A percentile compares a stretch with the other conserved stretches of the same genome.
phyloP scores from a whole-genome alignment of 805 yeast genomes.

The Ogataea nakhonphanomensis region DNA sequence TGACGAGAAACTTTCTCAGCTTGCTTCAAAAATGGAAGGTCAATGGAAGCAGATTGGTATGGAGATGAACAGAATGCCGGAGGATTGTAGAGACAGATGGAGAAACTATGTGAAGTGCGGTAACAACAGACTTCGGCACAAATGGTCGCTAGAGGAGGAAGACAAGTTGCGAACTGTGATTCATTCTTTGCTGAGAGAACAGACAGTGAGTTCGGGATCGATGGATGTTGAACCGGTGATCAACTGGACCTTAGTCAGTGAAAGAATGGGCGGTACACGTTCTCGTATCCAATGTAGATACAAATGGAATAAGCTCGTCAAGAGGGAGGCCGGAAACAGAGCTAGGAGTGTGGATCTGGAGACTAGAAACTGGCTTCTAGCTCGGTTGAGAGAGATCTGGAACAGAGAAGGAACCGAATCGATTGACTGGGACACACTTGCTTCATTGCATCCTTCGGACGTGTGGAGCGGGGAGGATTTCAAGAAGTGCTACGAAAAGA shows the following conservation, averaged over 20 bases:
- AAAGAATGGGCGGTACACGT: slow-evolving; percentile 82
- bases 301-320: slow-evolving; percentile 84
- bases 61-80: slow-evolving; percentile 89
- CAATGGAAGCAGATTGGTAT: slow-evolving; percentile 88
- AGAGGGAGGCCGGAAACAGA: slow-evolving; percentile 49
- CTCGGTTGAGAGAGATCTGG: slow-evolving; percentile 42
- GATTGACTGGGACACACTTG: slow-evolving; percentile 55
- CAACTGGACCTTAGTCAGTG: slow-evolving; percentile 92
- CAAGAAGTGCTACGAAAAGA: slow-evolving; percentile 55
- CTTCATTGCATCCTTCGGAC: slow-evolving; percentile 41
- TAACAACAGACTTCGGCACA: slow-evolving; percentile 63
- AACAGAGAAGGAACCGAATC: slow-evolving; percentile 37
- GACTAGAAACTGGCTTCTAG: slow-evolving; percentile 51
- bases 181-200: slow-evolving; percentile 41
- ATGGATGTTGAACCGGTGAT: slow-evolving; percentile 42
- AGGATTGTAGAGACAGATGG: slow-evolving; percentile 96
- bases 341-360: slow-evolving; percentile 41
- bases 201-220: slow-evolving; percentile 26
- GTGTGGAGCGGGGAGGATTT: slow-evolving; percentile 63
- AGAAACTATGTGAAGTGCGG: slow-evolving; percentile 95
- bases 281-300: slow-evolving; percentile 93
- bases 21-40: slow-evolving; percentile 67
- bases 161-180: slow-evolving; percentile 54
- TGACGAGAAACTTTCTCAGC: slow-evolving; percentile 59
- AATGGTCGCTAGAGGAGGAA: slow-evolving; percentile 87